phyloP scores from a whole-genome alignment of 2,329 filamentous ascomycete genomes.

The Diaporthe vaccinii region DNA sequence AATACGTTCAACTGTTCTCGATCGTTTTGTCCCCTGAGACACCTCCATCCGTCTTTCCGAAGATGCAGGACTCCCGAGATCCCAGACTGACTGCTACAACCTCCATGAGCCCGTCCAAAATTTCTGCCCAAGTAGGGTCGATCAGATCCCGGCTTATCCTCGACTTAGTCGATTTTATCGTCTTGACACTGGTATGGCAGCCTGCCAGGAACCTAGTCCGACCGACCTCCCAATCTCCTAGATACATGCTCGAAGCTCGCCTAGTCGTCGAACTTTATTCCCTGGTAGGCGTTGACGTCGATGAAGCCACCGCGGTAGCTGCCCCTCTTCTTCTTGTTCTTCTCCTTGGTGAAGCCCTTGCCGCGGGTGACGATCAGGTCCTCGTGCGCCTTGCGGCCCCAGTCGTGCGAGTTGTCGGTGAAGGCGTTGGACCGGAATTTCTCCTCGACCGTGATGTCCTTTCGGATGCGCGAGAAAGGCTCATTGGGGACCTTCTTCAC shows the following conservation, averaged over 20 bases:
- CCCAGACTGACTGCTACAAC: not conserved
- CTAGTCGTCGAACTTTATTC: conserved; percentile 95
- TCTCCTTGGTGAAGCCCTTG: conserved; percentile 99
- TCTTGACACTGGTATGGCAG: not conserved
- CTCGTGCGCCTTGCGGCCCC: conserved; percentile 88
- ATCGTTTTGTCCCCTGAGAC: not conserved
- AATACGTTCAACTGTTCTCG: not conserved
- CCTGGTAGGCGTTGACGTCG: conserved; percentile 84
- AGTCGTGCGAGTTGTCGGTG: conserved; percentile 77
- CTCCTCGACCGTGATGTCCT: conserved; percentile 76
- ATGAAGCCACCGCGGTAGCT: conserved; percentile 91
- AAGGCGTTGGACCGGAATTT: conserved; percentile 85
- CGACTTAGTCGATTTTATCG: not conserved
- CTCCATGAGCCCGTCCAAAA: not conserved
- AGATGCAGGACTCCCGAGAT: too few species aligned
- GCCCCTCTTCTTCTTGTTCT: conserved; percentile 97
- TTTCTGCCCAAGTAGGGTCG: not conserved
- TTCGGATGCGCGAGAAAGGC: conserved; percentile 84
- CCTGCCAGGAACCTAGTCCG: not conserved
- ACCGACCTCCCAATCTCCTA: not conserved
- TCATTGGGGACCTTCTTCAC: conserved; percentile 67
- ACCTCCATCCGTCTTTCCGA: not conserved
- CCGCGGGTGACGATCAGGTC: conserved; percentile 92
- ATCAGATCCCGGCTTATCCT: not conserved
- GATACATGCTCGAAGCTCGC: not conserved